Conservation (phyloP, 768 basidiomycete genomes). For the Suillus plorans region DNA sequence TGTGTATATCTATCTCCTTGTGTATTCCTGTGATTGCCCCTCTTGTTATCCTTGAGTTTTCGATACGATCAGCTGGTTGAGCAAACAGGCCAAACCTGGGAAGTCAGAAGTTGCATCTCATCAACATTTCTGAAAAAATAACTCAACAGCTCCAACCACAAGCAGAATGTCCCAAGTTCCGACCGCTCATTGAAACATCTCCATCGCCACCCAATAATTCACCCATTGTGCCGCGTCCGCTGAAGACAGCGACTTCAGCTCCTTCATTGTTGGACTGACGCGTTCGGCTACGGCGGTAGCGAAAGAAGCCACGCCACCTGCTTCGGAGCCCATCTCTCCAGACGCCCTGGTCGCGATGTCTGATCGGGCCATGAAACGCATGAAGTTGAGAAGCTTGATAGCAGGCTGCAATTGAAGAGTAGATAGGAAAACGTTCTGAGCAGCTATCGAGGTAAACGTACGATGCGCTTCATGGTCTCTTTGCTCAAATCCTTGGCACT, state of each 20-base stretch:
- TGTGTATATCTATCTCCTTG: not conserved
- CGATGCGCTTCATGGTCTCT: slow-evolving; percentile 24
- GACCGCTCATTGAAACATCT: slow-evolving; percentile 10
- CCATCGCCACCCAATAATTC: slow-evolving; percentile 32
- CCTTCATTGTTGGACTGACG: slow-evolving; percentile 31
- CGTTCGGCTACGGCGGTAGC: slow-evolving; percentile 24
- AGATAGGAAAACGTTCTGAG: not conserved
- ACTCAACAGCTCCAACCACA: not conserved
- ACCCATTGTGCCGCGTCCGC: slow-evolving; percentile 31
- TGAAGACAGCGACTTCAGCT: slow-evolving; percentile 19
- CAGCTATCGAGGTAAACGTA: slow-evolving; percentile 15
- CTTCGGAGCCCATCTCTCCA: slow-evolving; percentile 2
- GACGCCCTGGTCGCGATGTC: slow-evolving; percentile 12
- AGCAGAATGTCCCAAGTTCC: not conserved
- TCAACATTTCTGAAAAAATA: not conserved
- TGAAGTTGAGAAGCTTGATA: slow-evolving; percentile 29
- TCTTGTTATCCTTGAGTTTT: not conserved
- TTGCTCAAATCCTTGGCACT: slow-evolving; percentile 9
- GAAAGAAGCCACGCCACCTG: slow-evolving; percentile 14
- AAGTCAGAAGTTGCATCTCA: not conserved
- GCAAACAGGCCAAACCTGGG: not conserved
- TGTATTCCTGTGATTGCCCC: not conserved
- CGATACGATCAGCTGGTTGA: not conserved
- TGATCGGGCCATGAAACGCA: slow-evolving; percentile 17
- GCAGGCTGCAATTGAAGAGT: slow-evolving; percentile 22